Base-by-base conservation (phyloP, 179 eudicot species). In the Camellia oleifera region DNA sequence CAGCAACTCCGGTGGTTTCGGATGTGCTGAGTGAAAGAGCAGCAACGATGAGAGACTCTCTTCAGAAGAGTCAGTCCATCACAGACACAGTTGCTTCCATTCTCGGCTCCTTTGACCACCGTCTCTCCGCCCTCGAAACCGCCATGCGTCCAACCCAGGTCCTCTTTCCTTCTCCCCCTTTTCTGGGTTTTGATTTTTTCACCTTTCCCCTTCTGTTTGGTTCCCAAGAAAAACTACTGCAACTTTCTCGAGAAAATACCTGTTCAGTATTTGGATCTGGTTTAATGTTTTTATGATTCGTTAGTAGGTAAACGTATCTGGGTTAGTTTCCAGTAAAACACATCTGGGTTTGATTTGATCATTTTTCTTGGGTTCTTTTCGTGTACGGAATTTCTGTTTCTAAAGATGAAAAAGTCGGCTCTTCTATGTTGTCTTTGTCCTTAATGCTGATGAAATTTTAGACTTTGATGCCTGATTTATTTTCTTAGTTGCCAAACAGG, bases 141-240 rank as follows among this genome's bases (percentile, higher is more conserved):
- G 95, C 92, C 80, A 89, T 91, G 95, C 91, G 95, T n/a, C 95
- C 95, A 1, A 91, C 95, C 26, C 95, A 91, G 88, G 92, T 91
- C 20, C 7, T 5, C 42, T 15, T 46, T 61, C 64, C 74, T 15
- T 10, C 52, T 57, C 50, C 8, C 65, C 42, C 15, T 7, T 8
- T n/a, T 71, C 50, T 20, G 50, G 60, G 75, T 5, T 72, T 72
- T 72, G 32, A 11, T 70, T 72, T 46, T 26, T 13, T 11, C 53
- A 5, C 7, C 18, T 18, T 69, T 5, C 9, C 18, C 10, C n/a
- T 32, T 17, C 32, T 44, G 20, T 66, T 46, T 17, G 60, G 58
- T 72, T 72, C 11, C 53, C 23, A 2, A 69, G 73, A 69, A 69
- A 42, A 42, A 4, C 10, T 44, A 7, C 4, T 23, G 57, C 48